A percentile compares a stretch with the other conserved stretches of the same genome.
phyloP scores from a whole-genome alignment of 768 basidiomycete genomes.

The Boletales sp. region DNA sequence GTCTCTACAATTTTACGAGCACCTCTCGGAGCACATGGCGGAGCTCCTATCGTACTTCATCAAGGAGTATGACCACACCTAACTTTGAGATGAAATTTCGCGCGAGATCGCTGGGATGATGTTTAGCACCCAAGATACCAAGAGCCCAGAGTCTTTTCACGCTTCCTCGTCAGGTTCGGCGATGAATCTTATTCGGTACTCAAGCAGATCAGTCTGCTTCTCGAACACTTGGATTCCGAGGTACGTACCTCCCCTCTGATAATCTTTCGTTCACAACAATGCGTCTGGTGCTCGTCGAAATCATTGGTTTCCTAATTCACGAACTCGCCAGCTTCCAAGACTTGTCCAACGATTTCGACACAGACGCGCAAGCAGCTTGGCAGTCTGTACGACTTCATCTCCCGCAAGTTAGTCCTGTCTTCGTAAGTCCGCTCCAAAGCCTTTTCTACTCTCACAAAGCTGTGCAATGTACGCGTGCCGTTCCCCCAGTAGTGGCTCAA shows the following conservation, averaged over 20 bases:
- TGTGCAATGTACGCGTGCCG: slow-evolving; percentile 73
- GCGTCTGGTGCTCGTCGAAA: slow-evolving; percentile 75
- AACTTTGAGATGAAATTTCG: slow-evolving; percentile 88
- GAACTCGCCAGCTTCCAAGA: slow-evolving; percentile 66
- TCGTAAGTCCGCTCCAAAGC: slow-evolving; percentile 92
- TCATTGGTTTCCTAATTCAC: slow-evolving; percentile 79
- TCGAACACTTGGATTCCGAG: slow-evolving; percentile 88
- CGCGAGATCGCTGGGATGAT: slow-evolving; percentile 78
- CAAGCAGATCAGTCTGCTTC: slow-evolving; percentile 85
- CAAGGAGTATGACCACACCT: slow-evolving; percentile 83
- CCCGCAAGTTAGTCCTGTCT: slow-evolving; percentile 83
- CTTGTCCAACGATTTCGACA: slow-evolving; percentile 41
- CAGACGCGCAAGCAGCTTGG: slow-evolving; percentile 67
- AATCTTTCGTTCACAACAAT: neutral
- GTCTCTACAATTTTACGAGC: slow-evolving; percentile 89
- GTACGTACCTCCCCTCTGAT: slow-evolving; percentile 36
- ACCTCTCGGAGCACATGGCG: slow-evolving; percentile 91
- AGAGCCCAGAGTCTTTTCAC: slow-evolving; percentile 81
- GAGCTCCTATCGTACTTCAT: slow-evolving; percentile 78
- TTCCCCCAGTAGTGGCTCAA: slow-evolving; percentile 83
- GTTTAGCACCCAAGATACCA: slow-evolving; percentile 80
- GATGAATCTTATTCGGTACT: slow-evolving; percentile 75
- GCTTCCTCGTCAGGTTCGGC: slow-evolving; percentile 76
- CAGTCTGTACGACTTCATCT: slow-evolving; percentile 74
- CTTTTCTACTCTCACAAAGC: slow-evolving; percentile 65